Evolutionary conservation across 192 early-diverging fungal species (phyloP), one percentile per base, ranked within the genome.

Genomic region (Coemansia sp.): DNA sequence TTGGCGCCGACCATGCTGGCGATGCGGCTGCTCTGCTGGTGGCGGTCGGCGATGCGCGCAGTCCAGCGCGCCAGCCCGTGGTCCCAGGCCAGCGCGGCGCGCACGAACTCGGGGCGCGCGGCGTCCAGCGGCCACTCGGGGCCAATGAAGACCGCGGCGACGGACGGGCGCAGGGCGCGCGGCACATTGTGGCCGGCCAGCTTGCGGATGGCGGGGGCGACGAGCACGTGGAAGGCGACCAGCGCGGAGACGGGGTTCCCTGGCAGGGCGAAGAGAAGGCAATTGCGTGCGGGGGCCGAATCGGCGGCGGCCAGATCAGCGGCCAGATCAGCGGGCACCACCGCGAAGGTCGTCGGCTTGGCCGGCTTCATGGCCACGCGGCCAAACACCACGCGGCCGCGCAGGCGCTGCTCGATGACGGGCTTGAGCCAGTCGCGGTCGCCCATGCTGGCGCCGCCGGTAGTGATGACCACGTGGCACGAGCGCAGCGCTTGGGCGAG

Each of bases 401-500:
- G 78, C 13, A 95, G 59, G 9, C 73, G 77, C 37, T 87, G 83
- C 58, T 93, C 90, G 1, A 95, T 70, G 0, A 90, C 87, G 0
- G 91, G 84, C 55, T 96, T 95, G 39, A 98, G 72, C 48, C 90
- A 80, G 74, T 98, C 95, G 27, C 84, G 74, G 75, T 98, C 95
- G 38, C 95, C 95, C 95, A 98, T 98, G n/a, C 90, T 93, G 0
- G 96, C 95, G 1, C 95, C 95, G 23, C 95, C 95, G 1, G 94
- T 93, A 1, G 90, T 91, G 8, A 98, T 82, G 0, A 98, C 48
- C 0, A 94, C 89, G 49, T 96, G 86, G 8, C 83, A 81, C 13
- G 79, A 68, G 3, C 58, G 50, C 43, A 86, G 41, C 29, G 85
- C 77, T 17, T 59, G 23, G 18, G 49, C 50, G 2, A 90, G 60